Evolutionary conservation across 1,284 basidiomycete species (phyloP), one percentile per base, ranked within the genome.

Genomic region (Papiliotrema terrestris): DNA sequence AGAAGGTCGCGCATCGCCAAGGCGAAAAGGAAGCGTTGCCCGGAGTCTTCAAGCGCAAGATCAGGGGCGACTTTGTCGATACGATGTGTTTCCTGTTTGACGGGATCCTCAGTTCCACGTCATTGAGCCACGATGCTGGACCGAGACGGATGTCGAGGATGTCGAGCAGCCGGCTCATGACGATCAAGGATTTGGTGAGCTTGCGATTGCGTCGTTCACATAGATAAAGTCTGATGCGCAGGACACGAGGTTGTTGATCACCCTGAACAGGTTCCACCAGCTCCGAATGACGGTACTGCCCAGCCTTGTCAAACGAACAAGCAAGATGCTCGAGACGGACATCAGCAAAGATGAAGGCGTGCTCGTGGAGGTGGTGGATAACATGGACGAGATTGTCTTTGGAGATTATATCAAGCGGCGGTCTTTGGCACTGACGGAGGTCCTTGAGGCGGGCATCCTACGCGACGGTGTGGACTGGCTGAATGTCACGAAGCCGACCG

Each of bases 21-120:
- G 54, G 58, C 20, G 68, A 65, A 15, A 62, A 62, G 42, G 62
- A 65, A 23, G 45, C 62, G 4, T 35, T 79, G 2, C 61, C 76
- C 0, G 29, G 59, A 11, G 69, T 67, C 15, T 78, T 77, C 58
- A 72, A 76, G 35, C 71, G 80, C 15, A 89, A 89, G 77, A 88
- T 98, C 67, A 87, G 86, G 22, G 88, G 87, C 59, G 84, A 88
- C 0, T 97, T 97, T 75, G 75, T 97, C 46, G 93, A 98, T 68
- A 84, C 87, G 1, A 71, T 96, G 29, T 93, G 95, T 73, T 86
- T 87, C 23, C 87, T 96, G 63, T 79, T 98, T 45, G 92, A 98
- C 65, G 95, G 95, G 0, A 79, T 98, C 47, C 84, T 94, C 23
- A 83, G 86, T 52, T 81, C 97, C 14, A 90, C 91, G 8, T 42